Conservation (phyloP, 2,329 filamentous ascomycete species). For the Sclerotinia subarctica region DNA sequence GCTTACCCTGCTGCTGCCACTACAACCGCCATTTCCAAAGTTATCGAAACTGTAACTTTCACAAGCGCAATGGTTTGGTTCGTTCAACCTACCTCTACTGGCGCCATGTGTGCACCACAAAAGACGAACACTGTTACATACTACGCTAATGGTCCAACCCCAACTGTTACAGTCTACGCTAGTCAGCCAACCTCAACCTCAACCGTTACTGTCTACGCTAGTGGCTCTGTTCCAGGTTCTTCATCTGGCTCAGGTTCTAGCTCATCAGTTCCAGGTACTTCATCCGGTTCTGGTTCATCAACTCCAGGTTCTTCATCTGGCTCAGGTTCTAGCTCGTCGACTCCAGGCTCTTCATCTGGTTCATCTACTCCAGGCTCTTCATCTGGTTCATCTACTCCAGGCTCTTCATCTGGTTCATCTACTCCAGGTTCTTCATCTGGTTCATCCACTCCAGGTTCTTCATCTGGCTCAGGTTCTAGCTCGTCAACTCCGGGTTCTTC, state of each 20-base stretch:
- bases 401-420: not conserved
- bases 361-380: not conserved
- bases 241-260: not conserved
- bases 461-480: not conserved
- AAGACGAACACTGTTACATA: slow-evolving; percentile 10
- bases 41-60: slow-evolving; percentile 7
- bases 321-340: not conserved
- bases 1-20: not conserved
- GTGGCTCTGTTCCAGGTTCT: too few relatives aligned
- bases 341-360: not conserved
- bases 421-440: not conserved
- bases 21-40: slow-evolving; percentile 7
- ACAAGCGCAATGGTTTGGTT: slow-evolving; percentile 15
- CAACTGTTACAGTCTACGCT: slow-evolving; percentile 9
- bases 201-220: not conserved
- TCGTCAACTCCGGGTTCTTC: not conserved
- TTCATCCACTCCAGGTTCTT: not conserved
- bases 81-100: slow-evolving; percentile 9
- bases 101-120: not conserved
- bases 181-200: not conserved
- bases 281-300: not conserved
- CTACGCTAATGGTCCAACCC: slow-evolving; percentile 6
- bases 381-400: not conserved
- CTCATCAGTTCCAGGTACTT: not conserved
- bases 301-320: not conserved